Evolutionary conservation across 2,329 filamentous ascomycete genomes (phyloP).

Genomic region (Pseudogymnoascus destructans): DNA sequence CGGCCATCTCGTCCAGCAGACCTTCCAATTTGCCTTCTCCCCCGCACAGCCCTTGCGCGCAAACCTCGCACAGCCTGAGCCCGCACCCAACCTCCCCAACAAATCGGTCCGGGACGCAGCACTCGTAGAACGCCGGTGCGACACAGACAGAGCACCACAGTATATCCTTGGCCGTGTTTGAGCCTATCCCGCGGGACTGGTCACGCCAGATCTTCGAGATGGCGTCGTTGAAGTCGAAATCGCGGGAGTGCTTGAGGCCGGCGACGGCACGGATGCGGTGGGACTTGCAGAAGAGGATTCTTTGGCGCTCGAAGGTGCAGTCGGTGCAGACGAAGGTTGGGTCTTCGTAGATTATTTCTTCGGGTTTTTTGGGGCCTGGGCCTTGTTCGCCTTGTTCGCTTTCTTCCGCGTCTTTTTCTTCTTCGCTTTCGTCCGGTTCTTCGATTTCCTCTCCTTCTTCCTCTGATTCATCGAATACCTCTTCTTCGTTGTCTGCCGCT

Average conservation of each 20-base stretch:
- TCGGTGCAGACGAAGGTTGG: conserved; percentile 19
- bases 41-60: background rate
- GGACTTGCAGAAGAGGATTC: conserved; percentile 16
- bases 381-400: background rate
- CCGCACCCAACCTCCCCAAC: conserved; percentile 16
- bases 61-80: conserved; percentile 18
- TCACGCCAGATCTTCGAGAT: background rate
- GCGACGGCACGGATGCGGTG: conserved; percentile 13
- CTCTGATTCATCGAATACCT: too few species aligned
- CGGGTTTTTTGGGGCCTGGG: conserved; percentile 18
- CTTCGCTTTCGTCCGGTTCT: background rate
- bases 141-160: conserved; percentile 22
- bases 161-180: conserved; percentile 11
- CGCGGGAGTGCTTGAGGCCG: conserved; percentile 12
- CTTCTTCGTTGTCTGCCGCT: too few species aligned
- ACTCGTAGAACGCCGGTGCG: conserved; percentile 14
- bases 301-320: conserved; percentile 18
- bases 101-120: conserved; percentile 9
- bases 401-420: background rate
- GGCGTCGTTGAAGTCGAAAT: conserved; percentile 11
- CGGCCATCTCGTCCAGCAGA: conserved; percentile 11
- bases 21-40: background rate
- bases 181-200: background rate
- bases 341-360: conserved; percentile 1
- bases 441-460: background rate